Evolutionary conservation across 2,329 filamentous ascomycete genomes (phyloP), one percentile per base, ranked within the genome.

Genomic region (Epichloe glyceriae): DNA sequence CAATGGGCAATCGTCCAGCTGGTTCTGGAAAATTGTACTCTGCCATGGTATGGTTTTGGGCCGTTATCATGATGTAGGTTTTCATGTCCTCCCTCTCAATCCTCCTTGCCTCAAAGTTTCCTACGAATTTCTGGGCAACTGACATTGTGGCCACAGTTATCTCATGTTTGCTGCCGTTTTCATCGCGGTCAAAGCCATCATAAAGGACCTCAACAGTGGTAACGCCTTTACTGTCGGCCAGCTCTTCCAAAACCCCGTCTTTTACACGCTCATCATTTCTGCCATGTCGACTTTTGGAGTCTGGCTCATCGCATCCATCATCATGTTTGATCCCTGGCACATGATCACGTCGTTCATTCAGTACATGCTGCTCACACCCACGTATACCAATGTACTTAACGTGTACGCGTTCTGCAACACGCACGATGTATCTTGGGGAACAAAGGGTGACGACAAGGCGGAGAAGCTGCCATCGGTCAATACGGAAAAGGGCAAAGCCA

Each of bases 351-450:
- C 85, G 52, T 88, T 97, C 68, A 67, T 89, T 46, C 93, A 97
- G 78, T 98, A 98, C 67, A 82, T 97, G 60, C 80, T 97, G 41
- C 78, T 98, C 52, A 95, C 90, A 0, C 93, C 93, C 0, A 95
- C 90, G 0, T 98, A 95, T 71, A 94, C 94, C 73, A 98, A 97
- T 69, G 90, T 97, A 53, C 82, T 98, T 61, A 98, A 97, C 73
- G 93, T 98, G 52, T 98, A 97, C 69, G 91, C 91, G 54, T 98
- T 98, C 70, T 97, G 90, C 71, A 96, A 96, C 70, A 95, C 90
- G 26, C 90, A 96, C 75, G 90, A 96, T 63, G 93, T 96, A 57
- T 94, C 90, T 3, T 96, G 90, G 90, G 90, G 90, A 62, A 98
- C 93, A 41, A 98, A 97, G 69, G 93, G 93, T 60, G 93, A 97